Evolutionary conservation across 176 grass and related monocot species (phyloP).

Genomic region (Areca catechu): DNA sequence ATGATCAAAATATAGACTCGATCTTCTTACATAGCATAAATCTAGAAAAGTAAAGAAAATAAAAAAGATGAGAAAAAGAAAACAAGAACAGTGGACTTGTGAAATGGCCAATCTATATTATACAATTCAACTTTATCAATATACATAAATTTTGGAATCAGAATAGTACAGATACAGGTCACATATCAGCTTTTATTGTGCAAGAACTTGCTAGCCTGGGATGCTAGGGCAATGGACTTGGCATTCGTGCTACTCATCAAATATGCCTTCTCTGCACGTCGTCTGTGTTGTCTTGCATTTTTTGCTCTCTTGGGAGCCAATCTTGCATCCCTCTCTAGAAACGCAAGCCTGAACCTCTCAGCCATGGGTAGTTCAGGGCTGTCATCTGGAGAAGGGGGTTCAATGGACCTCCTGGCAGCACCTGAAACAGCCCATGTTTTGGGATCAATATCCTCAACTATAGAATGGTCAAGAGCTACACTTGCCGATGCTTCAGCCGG

Average conservation of each 20-base stretch:
- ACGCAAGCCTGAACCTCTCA: conserved; percentile 77
- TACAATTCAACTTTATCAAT: no score
- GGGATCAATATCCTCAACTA: conserved; percentile 66
- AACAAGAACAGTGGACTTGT: no score
- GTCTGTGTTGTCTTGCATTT: conserved; percentile 57
- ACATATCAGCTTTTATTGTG: conserved; percentile 21
- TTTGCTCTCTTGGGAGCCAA: conserved; percentile 80
- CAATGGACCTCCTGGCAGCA: conserved; percentile 7
- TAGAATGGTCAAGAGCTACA: conserved; percentile 50
- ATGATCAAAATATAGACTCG: no score
- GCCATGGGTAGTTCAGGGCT: conserved; percentile 44
- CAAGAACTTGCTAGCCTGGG: conserved; percentile 61
- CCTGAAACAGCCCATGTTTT: conserved; percentile 64
- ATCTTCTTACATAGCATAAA: no score
- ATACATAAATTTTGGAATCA: no score
- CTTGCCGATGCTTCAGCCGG: conserved; percentile 50
- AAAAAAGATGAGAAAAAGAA: no score
- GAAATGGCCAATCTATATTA: no score
- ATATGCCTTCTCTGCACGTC: conserved; percentile 58
- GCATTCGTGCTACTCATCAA: conserved; percentile 49
- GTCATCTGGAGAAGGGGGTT: conserved; percentile 11
- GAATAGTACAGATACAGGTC: no score
- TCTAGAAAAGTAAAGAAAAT: no score
- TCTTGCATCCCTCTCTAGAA: conserved; percentile 62
- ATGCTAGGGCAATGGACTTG: conserved; percentile 63